Evolutionary conservation across 148 eudicot species (phyloP), one percentile per base, ranked within the genome.

Genomic region (Camellia lanceoleosa): DNA sequence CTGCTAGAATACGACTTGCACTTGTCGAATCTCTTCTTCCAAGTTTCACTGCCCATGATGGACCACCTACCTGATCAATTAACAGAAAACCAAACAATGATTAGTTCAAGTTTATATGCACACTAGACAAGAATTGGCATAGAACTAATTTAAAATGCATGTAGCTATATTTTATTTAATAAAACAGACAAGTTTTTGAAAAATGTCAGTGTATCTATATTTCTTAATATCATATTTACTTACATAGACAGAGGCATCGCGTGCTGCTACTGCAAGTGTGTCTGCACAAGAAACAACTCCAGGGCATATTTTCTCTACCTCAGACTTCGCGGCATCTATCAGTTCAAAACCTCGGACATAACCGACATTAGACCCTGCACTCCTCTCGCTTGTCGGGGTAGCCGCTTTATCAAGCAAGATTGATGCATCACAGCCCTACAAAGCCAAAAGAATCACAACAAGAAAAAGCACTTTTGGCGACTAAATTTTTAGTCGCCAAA

Each of bases 11-110:
- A 18, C 19, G 62, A 58, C 68, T 87, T 12, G 89, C 83, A 0
- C 85, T 87, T 15, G 89, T 87, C 13, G 89, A 87, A 60, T 87
- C 89, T 68, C 83, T 82, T 77, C 89, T 84, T 43, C 89, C 89
- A 0, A 82, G 83, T 30, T 82, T 84, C 55, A 87, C 89, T 3
- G 77, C 71, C 89, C 89, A 87, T 20, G 87, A 82, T 3, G 89
- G 89, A 16, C 89, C 89, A 41, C 84, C 85, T 11, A 84, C 85
- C 89, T 82, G 71, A 49, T 13, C 43, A 43, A 2, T 47, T 18
- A 23, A 0, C 2, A 1, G 14, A 10, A 4, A 71, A 49, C 14
- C 59, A 7, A 84, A 64, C 18, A 80, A 80, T 0, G 51, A 47
- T 47, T 47, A 47, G 51, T 47, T 5, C 51, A 47, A 4, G 51